Conservation (phyloP, 2,329 filamentous ascomycete species). For the Botrytis tulipae region DNA sequence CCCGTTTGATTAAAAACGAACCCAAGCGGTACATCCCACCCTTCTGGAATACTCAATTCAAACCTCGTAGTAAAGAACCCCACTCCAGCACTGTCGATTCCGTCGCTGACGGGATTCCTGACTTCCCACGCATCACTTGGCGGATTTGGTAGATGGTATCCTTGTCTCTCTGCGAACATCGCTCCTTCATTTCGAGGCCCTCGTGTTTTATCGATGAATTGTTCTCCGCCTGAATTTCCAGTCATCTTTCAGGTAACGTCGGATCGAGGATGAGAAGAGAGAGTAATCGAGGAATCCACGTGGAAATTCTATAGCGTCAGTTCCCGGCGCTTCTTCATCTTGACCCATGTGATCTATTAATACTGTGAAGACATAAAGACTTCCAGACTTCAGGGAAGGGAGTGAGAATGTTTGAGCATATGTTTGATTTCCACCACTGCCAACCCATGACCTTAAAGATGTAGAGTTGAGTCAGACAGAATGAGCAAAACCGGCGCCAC, state of each 20-base stretch:
- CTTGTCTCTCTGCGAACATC: conserved; percentile 60
- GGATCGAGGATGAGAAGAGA: conserved; percentile 44
- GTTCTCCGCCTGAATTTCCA: conserved; percentile 65
- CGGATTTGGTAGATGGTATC: conserved; percentile 57
- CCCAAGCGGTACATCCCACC: conserved; percentile 60
- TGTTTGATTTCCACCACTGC: conserved; percentile 49
- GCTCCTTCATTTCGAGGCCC: conserved; percentile 67
- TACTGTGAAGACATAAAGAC: conserved; percentile 59
- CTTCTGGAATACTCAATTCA: conserved; percentile 51
- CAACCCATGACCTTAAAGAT: conserved; percentile 58
- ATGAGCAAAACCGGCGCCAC: conserved; percentile 64
- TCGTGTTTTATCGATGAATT: conserved; percentile 56
- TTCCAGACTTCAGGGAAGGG: conserved; percentile 60
- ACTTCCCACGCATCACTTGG: conserved; percentile 46
- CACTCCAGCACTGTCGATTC: conserved; percentile 51
- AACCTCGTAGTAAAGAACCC: conserved; percentile 58
- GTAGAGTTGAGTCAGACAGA: conserved; percentile 61
- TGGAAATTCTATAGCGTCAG: conserved; percentile 59
- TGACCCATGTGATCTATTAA: conserved; percentile 70
- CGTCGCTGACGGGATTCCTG: conserved; percentile 41
- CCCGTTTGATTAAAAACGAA: conserved; percentile 54
- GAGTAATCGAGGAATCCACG: conserved; percentile 61
- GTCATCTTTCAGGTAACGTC: conserved; percentile 63
- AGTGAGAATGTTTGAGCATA: conserved; percentile 58
- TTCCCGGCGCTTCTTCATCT: conserved; percentile 60